Evolutionary conservation across 345 rosid genomes (phyloP).

Genomic region (Salix suchowensis): DNA sequence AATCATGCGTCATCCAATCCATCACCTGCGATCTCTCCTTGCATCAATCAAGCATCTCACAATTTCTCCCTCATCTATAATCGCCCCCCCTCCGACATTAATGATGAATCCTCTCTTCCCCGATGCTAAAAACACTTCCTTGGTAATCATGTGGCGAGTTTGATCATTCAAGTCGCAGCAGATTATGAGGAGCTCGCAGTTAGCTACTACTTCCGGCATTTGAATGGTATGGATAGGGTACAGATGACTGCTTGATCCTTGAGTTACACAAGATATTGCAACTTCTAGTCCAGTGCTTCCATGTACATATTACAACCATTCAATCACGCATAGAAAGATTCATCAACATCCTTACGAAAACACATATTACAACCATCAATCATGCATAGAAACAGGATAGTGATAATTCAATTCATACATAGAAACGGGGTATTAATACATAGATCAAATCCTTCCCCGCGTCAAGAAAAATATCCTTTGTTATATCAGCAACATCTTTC

Average conservation of each 20-base stretch:
- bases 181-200: background rate
- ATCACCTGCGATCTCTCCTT: too few species aligned
- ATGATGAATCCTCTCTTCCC: constrained; percentile 16
- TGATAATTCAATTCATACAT: background rate
- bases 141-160: constrained; percentile 4
- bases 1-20: too few species aligned
- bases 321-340: too few species aligned
- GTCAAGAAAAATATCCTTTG: constrained; percentile 3
- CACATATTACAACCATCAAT: background rate
- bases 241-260: constrained; percentile 2
- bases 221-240: background rate
- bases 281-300: constrained; percentile 8
- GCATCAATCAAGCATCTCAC: constrained; percentile 8
- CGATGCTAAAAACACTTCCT: constrained; percentile 13
- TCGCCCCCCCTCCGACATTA: constrained; percentile 5
- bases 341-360: background rate
- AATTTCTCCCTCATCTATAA: constrained; percentile 17
- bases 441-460: background rate
- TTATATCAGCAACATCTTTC: constrained; percentile 16
- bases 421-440: background rate
- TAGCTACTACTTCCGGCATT: constrained; percentile 7
- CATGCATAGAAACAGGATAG: background rate
- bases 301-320: background rate
- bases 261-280: constrained; percentile 8
- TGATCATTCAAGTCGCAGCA: constrained; percentile 13